phyloP scores from a whole-genome alignment of 495 filamentous ascomycete species.

The Cudoniella acicularis region DNA sequence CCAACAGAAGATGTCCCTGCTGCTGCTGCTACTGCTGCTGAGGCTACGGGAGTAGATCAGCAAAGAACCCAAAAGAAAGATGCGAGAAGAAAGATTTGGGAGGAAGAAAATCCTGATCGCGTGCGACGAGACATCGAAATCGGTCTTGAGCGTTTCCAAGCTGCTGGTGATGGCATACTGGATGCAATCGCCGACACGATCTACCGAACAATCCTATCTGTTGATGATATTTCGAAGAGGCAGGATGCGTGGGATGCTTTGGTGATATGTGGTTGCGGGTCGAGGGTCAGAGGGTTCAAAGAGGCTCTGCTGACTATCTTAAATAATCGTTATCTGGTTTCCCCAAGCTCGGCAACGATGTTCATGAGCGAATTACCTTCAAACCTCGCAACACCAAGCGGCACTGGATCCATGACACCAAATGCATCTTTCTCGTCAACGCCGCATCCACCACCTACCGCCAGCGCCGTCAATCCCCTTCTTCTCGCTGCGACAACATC shows the following conservation, averaged over 20 bases:
- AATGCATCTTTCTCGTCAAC: conserved; percentile 57
- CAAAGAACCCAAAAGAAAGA: conserved; percentile 30
- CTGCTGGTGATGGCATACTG: conserved; percentile 68
- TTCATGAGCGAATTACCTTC: conserved; percentile 95
- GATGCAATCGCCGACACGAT: conserved; percentile 78
- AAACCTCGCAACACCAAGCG: conserved; percentile 81
- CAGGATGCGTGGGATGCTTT: conserved; percentile 86
- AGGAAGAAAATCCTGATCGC: conserved; percentile 34
- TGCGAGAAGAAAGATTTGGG: conserved; percentile 36
- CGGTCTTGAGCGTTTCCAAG: conserved; percentile 81
- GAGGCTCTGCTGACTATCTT: conserved; percentile 79
- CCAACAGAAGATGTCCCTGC: conserved; percentile 6
- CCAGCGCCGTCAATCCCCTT: conserved; percentile 77
- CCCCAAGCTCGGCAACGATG: conserved; percentile 85
- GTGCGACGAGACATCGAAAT: conserved; percentile 76
- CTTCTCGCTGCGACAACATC: conserved; percentile 87
- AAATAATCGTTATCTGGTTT: conserved; percentile 78
- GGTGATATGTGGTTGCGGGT: conserved; percentile 84
- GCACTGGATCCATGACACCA: conserved; percentile 89
- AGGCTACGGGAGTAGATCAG: conserved; percentile 16
- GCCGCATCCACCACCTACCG: conserved; percentile 43
- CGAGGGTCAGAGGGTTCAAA: conserved; percentile 81
- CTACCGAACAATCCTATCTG: conserved; percentile 72
- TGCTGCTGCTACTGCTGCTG: background rate
- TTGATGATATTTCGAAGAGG: conserved; percentile 75